phyloP scores from a whole-genome alignment of 257 asterid genomes.

The Schizonepeta tenuifolia region DNA sequence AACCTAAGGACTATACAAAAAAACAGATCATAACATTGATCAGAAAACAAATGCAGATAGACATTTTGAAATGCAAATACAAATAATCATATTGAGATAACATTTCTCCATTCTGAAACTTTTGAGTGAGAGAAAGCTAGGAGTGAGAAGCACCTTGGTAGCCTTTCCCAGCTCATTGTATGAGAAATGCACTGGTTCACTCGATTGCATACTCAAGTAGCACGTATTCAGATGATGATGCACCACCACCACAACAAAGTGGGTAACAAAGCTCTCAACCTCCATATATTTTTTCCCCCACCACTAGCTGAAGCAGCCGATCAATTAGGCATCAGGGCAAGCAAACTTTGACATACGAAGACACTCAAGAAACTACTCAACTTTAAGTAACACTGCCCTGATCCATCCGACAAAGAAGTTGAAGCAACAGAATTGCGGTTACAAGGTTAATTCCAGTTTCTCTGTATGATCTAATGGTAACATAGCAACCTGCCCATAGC shows the following conservation, averaged over 20 bases:
- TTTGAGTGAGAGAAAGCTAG: too few relatives aligned
- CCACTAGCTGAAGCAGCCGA: neutral
- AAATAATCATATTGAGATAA: too few relatives aligned
- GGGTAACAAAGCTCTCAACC: too few relatives aligned
- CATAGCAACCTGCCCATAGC: conserved; percentile 63
- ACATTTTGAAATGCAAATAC: too few relatives aligned
- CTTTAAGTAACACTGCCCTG: conserved; percentile 70
- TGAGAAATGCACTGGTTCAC: conserved; percentile 84
- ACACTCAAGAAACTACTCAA: conserved; percentile 57
- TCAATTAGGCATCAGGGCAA: too few relatives aligned
- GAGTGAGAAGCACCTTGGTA: conserved; percentile 69
- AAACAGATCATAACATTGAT: too few relatives aligned
- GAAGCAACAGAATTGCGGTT: conserved; percentile 50
- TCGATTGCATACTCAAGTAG: conserved; percentile 92
- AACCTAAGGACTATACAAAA: too few relatives aligned
- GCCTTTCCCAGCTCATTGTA: conserved; percentile 71
- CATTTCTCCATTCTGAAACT: too few relatives aligned
- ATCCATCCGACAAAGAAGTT: too few relatives aligned
- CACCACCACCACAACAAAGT: conserved; percentile 97
- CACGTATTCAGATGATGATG: conserved; percentile 61
- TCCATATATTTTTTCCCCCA: too few relatives aligned
- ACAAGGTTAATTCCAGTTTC: conserved; percentile 59
- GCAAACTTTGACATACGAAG: conserved; percentile 73
- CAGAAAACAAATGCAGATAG: too few relatives aligned
- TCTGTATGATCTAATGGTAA: conserved; percentile 49